These are phyloP conservation scores for Russula olivacea DNA, from an alignment of 768 basidiomycete species.

Conservation along the genomic window DNA sequence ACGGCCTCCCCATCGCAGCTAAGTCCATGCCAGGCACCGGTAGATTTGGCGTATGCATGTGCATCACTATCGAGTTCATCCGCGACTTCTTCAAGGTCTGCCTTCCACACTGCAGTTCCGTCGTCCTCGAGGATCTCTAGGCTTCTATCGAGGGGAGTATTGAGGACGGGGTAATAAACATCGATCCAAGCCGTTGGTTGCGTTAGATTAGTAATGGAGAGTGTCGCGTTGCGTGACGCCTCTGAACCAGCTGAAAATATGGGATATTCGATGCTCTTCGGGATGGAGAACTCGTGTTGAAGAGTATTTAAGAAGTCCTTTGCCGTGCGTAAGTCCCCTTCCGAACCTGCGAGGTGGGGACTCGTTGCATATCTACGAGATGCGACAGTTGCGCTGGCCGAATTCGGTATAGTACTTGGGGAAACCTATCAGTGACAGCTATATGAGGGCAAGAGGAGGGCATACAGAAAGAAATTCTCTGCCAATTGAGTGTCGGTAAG, in stretches of 20 bases:
- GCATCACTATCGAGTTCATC: conserved; percentile 72
- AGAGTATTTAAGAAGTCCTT: conserved; percentile 61
- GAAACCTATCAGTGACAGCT: neutral
- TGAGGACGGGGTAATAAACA: conserved; percentile 82
- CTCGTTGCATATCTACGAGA: conserved; percentile 48
- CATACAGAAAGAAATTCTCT: conserved; percentile 44
- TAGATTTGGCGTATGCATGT: conserved; percentile 53
- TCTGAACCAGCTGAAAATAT: conserved; percentile 67
- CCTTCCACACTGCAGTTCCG: conserved; percentile 54
- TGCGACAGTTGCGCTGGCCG: conserved; percentile 43
- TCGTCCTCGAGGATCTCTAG: conserved; percentile 59
- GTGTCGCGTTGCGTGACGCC: conserved; percentile 62
- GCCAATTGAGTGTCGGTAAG: conserved; percentile 34
- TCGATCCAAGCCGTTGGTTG: conserved; percentile 75
- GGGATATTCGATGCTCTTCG: conserved; percentile 38
- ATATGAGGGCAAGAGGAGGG: neutral
- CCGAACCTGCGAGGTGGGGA: conserved; percentile 59
- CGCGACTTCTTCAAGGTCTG: conserved; percentile 68
- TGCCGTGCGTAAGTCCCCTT: conserved; percentile 54
- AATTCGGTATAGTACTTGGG: conserved; percentile 46
- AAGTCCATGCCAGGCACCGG: conserved; percentile 84
- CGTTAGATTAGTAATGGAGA: conserved; percentile 40
- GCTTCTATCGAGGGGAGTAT: conserved; percentile 64
- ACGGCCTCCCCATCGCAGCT: conserved; percentile 70
- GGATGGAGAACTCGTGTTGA: conserved; percentile 56